Evolutionary conservation across 2,329 filamentous ascomycete species (phyloP), one percentile per base, ranked within the genome.

Genomic region (Fusarium abutilonis): DNA sequence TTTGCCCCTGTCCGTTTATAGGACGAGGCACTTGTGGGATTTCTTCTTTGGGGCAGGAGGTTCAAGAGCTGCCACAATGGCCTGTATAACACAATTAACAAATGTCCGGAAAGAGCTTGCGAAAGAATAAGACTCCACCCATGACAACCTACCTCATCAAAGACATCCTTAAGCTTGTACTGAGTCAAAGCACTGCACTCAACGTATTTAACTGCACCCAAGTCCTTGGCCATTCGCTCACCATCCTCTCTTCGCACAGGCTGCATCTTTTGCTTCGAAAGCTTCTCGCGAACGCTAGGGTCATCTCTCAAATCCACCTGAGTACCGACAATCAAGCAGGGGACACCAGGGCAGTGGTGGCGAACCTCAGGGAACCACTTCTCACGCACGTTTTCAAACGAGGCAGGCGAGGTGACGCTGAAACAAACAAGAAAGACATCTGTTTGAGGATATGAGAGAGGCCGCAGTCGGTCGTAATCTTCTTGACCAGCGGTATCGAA

Each of bases 401-500:
- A 97, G 36, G 95, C 93, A 36, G 94, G 95, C 41, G 94, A 97
- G 54, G 93, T 97, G 74, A 99, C 93, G 75, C 93, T 97, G 80
- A 98, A 99, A 83, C 95, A 99, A 71, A 99, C 93, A 58, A 99
- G 89, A 82, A 99, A 98, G 67, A 98, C 95, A 74, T 98, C 95
- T 71, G 95, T 98, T 81, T 98, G 95, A 1, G 95, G 95, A 77
- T 99, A 99, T 64, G 95, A 98, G 60, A 98, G 87, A 43, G 95
- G 95, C 74, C 95, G 91, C 66, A 99, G 88, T 72, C 95, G 90
- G 79, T 99, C 95, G 81, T 98, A 98, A 88, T 99, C 94, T 85
- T 99, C 95, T 82, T 99, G 95, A 78, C 95, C 95, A 63, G 95
- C 95, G 34, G 95, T 99, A 88, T 99, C 95, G 76, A 98, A 99